Percentiles rank a stretch among this genome's conserved stretches.
Evolutionary conservation across 228 moss, liverwort and hornwort species (phyloP).

Genomic region (Sphagnum fallax): DNA sequence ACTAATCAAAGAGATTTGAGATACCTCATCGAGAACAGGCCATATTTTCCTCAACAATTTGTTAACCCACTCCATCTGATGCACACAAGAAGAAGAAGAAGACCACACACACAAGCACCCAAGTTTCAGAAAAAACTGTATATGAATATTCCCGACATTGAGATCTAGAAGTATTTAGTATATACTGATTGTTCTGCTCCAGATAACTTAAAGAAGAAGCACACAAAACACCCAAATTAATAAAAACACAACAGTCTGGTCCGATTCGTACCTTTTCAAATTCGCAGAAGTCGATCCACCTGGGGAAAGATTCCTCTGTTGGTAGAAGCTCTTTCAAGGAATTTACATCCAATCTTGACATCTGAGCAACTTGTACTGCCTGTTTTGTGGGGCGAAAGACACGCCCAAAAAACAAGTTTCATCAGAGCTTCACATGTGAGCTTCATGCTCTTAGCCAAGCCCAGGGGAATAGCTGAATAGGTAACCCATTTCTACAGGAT

Average conservation of each 20-base stretch:
- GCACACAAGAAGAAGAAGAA: slow-evolving; percentile 2
- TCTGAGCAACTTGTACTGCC: slow-evolving; percentile 57
- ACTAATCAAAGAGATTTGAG: too few species aligned
- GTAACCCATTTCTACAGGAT: neutral
- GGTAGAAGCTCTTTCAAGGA: slow-evolving; percentile 41
- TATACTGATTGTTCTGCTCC: neutral
- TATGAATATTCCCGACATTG: neutral
- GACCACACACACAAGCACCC: neutral
- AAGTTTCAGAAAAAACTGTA: neutral
- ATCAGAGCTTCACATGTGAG: neutral
- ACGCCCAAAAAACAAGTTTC: neutral
- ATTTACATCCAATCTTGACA: slow-evolving; percentile 34
- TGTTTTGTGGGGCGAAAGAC: slow-evolving; percentile 12
- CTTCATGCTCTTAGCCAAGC: neutral
- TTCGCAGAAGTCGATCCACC: slow-evolving; percentile 56
- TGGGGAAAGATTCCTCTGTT: slow-evolving; percentile 28
- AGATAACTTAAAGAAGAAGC: too few species aligned
- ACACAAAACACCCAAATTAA: neutral
- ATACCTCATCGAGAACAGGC: slow-evolving; percentile 84
- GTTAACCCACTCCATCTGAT: slow-evolving; percentile 88
- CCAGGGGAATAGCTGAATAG: too few species aligned
- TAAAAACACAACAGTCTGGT: too few species aligned
- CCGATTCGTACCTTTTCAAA: slow-evolving; percentile 48
- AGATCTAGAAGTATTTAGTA: neutral
- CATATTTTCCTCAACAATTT: slow-evolving; percentile 54